phyloP scores from a whole-genome alignment of 116 monocot genomes.

The Thalassia testudinum region DNA sequence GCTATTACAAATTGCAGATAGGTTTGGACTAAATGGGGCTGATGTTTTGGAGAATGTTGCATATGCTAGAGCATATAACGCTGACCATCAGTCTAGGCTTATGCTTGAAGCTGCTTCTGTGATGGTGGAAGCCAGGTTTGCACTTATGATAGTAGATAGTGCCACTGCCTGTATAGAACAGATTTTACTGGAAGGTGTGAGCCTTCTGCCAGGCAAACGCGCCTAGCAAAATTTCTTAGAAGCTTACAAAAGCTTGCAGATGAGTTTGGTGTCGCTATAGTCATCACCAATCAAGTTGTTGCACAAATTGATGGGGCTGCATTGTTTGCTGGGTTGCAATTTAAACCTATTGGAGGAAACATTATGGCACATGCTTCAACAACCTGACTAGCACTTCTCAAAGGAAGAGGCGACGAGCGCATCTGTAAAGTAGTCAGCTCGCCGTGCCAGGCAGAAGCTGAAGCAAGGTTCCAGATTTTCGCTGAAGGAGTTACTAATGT shows the following conservation, averaged over 20 bases:
- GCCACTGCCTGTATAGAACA: slow-evolving; percentile 95
- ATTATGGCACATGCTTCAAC: slow-evolving; percentile 98
- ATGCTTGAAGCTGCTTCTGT: too few relatives aligned
- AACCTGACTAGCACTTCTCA: slow-evolving; percentile 80
- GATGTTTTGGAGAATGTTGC: too few relatives aligned
- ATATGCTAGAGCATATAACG: too few relatives aligned
- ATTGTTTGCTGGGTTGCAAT: slow-evolving; percentile 81
- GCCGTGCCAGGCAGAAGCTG: slow-evolving; percentile 94
- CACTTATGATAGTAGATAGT: slow-evolving; percentile 96
- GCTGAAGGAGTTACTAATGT: slow-evolving; percentile 86
- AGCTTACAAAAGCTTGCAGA: slow-evolving; percentile 96
- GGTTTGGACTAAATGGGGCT: too few relatives aligned
- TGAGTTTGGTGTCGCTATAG: slow-evolving; percentile 97
- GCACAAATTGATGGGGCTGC: slow-evolving; percentile 95
- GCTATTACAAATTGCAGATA: too few relatives aligned
- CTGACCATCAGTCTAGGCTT: too few relatives aligned
- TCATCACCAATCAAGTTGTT: slow-evolving; percentile 97
- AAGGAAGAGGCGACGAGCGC: slow-evolving; percentile 92
- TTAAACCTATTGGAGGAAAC: slow-evolving; percentile 95
- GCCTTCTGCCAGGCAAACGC: slow-evolving; percentile 95
- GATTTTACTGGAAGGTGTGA: slow-evolving; percentile 99
- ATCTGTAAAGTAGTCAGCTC: slow-evolving; percentile 98
- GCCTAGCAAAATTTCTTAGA: slow-evolving; percentile 86
- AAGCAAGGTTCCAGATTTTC: slow-evolving; percentile 89
- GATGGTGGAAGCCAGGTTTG: slow-evolving; percentile 78